phyloP scores from a whole-genome alignment of 768 basidiomycete genomes.

The Boletus sp. region DNA sequence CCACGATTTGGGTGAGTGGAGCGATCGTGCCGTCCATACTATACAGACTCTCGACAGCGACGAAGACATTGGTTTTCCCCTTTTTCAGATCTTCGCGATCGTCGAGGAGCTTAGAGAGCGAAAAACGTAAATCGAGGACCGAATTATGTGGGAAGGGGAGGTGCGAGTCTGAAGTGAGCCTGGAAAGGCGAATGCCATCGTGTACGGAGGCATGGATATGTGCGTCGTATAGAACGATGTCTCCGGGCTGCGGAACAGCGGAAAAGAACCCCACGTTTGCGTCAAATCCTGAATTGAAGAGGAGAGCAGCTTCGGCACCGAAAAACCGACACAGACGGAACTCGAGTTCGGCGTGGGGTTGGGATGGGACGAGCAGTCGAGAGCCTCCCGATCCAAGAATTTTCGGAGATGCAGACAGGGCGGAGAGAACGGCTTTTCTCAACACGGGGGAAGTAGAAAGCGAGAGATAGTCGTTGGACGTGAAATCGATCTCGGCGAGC shows the following conservation, averaged over 20 bases:
- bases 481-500: slow-evolving; percentile 55
- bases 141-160: slow-evolving; percentile 75
- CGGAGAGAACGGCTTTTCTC: slow-evolving; percentile 55
- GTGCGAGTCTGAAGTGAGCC: slow-evolving; percentile 38
- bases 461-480: slow-evolving; percentile 93
- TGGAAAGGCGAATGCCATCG: slow-evolving; percentile 78
- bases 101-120: slow-evolving; percentile 42
- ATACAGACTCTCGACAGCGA: slow-evolving; percentile 88
- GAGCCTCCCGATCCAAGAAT: slow-evolving; percentile 89
- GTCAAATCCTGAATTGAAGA: slow-evolving; percentile 94
- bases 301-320: slow-evolving; percentile 57
- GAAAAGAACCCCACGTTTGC: slow-evolving; percentile 89
- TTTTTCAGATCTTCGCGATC: slow-evolving; percentile 36
- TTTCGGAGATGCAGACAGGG: slow-evolving; percentile 47
- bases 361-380: slow-evolving; percentile 68
- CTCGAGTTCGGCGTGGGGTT: slow-evolving; percentile 66
- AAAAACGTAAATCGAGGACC: slow-evolving; percentile 43
- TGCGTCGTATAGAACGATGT: slow-evolving; percentile 80
- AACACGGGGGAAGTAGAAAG: slow-evolving; percentile 60
- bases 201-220: slow-evolving; percentile 90
- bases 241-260: slow-evolving; percentile 71
- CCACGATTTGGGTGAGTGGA: slow-evolving; percentile 67
- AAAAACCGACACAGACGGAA: slow-evolving; percentile 65
- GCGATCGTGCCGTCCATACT: slow-evolving; percentile 96
- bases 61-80: slow-evolving; percentile 57